These are phyloP conservation scores for Scedosporium minutisporum DNA, from an alignment of 2,329 filamentous ascomycete genomes.

Conservation along the genomic window DNA sequence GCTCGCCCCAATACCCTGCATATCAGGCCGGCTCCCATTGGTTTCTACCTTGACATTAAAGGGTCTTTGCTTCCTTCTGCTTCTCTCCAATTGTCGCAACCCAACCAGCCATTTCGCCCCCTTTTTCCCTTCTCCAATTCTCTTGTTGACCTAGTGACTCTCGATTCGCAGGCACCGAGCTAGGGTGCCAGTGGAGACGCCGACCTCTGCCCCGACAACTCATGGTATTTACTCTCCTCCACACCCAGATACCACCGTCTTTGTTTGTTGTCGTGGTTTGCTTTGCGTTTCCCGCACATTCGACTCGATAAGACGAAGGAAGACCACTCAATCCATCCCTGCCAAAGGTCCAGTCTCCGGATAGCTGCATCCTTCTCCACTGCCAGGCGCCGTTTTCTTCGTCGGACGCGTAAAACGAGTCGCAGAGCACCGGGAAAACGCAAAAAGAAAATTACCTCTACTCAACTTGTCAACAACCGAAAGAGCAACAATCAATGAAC, in stretches of 20 bases:
- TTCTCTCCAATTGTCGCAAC: background rate
- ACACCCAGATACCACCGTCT: background rate
- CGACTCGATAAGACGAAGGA: background rate
- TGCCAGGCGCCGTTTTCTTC: background rate
- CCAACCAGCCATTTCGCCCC: background rate
- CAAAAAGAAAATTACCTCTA: background rate
- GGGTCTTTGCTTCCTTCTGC: background rate
- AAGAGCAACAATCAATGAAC: background rate
- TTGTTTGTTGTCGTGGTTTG: conserved; percentile 4
- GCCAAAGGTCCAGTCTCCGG: background rate
- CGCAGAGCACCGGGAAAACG: background rate
- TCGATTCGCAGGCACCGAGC: background rate
- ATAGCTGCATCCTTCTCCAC: background rate
- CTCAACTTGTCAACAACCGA: background rate
- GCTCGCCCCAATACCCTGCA: conserved; percentile 2
- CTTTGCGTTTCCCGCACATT: background rate
- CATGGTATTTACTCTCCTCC: background rate
- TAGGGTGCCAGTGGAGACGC: background rate
- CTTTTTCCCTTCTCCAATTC: background rate
- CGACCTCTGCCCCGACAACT: background rate
- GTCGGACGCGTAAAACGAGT: background rate
- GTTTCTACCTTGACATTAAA: background rate
- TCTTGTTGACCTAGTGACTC: background rate
- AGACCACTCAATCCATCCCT: background rate
- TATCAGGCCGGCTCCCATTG: conserved; percentile 2